Conservation (phyloP, 352 stramenopile genomes). For the Pythium dissimile region DNA sequence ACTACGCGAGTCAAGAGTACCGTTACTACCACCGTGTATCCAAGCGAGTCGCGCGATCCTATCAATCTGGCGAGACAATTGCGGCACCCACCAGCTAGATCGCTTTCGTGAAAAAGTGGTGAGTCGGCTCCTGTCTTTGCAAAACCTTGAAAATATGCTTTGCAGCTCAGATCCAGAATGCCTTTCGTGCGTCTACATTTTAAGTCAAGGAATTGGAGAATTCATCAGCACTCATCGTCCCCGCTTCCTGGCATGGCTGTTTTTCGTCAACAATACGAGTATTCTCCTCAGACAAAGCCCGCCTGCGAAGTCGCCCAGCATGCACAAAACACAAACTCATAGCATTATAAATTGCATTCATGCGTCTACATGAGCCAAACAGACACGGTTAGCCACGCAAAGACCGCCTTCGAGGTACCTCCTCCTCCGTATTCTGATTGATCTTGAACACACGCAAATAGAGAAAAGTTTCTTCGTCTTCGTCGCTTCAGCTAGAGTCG, state of each 20-base stretch:
- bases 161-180: too few relatives aligned
- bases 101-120: too few relatives aligned
- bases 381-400: slow-evolving; percentile 21
- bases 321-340: slow-evolving; percentile 8
- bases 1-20: slow-evolving; percentile 50
- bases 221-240: too few relatives aligned
- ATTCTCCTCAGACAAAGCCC: neutral
- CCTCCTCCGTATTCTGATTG: too few relatives aligned
- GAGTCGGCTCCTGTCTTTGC: too few relatives aligned
- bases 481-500: neutral
- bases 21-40: slow-evolving; percentile 67
- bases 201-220: too few relatives aligned
- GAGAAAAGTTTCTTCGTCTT: too few relatives aligned
- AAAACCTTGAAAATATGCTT: too few relatives aligned
- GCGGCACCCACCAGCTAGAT: too few relatives aligned
- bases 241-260: neutral
- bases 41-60: slow-evolving; percentile 39
- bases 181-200: too few relatives aligned
- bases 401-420: slow-evolving; percentile 13
- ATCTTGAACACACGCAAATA: neutral
- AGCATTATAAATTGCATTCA: slow-evolving; percentile 23
- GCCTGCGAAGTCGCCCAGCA: neutral
- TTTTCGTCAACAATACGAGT: too few relatives aligned
- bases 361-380: slow-evolving; percentile 21
- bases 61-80: neutral